Conservation (phyloP, 176 grass and related monocot genomes). For the Carex myosuroides region DNA sequence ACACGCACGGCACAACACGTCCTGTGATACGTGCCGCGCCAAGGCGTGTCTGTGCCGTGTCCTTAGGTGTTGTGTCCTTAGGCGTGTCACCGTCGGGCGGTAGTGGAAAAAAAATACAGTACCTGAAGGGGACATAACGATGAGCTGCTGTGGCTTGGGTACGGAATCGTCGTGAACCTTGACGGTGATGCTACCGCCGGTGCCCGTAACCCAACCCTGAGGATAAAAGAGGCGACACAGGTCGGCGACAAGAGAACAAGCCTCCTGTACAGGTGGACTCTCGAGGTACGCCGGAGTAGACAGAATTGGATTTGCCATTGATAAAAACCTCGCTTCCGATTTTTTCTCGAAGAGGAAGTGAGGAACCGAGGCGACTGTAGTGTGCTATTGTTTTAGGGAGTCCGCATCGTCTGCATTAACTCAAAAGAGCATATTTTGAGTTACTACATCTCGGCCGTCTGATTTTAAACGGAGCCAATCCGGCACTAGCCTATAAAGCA, state of each 20-base stretch:
- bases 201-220: constrained; percentile 81
- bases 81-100: too few species aligned
- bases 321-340: neutral
- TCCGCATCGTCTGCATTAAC: too few species aligned
- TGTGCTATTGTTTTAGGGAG: too few species aligned
- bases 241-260: constrained; percentile 70
- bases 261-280: constrained; percentile 43
- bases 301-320: constrained; percentile 21
- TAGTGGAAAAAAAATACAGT: neutral
- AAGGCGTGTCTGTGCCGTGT: too few species aligned
- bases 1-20: too few species aligned
- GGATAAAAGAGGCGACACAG: constrained; percentile 91
- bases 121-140: constrained; percentile 93
- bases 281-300: constrained; percentile 49
- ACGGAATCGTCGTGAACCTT: constrained; percentile 70
- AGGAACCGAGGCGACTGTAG: neutral
- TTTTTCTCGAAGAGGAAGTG: neutral
- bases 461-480: too few species aligned
- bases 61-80: too few species aligned
- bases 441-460: too few species aligned
- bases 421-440: too few species aligned
- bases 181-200: constrained; percentile 73
- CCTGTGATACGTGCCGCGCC: too few species aligned
- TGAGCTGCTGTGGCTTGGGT: constrained; percentile 57
- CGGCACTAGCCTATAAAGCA: too few species aligned